phyloP scores from a whole-genome alignment of 257 asterid genomes.

The Mentha longifolia region DNA sequence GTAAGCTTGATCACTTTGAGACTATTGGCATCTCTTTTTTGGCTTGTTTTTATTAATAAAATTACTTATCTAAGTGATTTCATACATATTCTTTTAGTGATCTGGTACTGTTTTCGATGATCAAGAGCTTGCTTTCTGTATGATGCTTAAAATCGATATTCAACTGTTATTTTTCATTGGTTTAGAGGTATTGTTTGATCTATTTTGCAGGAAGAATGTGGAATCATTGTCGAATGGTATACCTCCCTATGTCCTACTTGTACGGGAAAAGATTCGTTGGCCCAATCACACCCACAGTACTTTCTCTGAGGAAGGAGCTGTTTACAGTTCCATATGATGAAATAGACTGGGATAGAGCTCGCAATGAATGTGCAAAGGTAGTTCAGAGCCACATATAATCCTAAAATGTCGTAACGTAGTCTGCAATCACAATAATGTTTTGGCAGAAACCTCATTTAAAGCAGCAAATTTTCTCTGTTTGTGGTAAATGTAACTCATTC shows the following conservation, averaged over 20 bases:
- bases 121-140: too few species aligned
- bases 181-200: slow-evolving; percentile 22
- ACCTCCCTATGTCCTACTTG: slow-evolving; percentile 95
- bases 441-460: too few species aligned
- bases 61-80: too few species aligned
- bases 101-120: too few species aligned
- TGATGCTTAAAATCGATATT: too few species aligned
- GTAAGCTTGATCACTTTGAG: slow-evolving; percentile 40
- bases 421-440: too few species aligned
- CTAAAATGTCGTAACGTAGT: too few species aligned
- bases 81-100: too few species aligned
- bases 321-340: slow-evolving; percentile 83
- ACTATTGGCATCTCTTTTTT: too few species aligned
- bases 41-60: too few species aligned
- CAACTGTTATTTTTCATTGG: too few species aligned
- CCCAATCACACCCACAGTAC: slow-evolving; percentile 86
- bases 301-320: slow-evolving; percentile 89
- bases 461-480: too few species aligned
- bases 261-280: slow-evolving; percentile 94
- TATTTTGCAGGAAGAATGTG: slow-evolving; percentile 92
- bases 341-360: slow-evolving; percentile 83
- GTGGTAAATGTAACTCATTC: slow-evolving; percentile 16
- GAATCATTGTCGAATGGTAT: slow-evolving; percentile 99
- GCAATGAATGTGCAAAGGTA: slow-evolving; percentile 96
- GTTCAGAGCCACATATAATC: slow-evolving; percentile 25